phyloP scores from a whole-genome alignment of 768 basidiomycete species.

The Lentinula edodes region DNA sequence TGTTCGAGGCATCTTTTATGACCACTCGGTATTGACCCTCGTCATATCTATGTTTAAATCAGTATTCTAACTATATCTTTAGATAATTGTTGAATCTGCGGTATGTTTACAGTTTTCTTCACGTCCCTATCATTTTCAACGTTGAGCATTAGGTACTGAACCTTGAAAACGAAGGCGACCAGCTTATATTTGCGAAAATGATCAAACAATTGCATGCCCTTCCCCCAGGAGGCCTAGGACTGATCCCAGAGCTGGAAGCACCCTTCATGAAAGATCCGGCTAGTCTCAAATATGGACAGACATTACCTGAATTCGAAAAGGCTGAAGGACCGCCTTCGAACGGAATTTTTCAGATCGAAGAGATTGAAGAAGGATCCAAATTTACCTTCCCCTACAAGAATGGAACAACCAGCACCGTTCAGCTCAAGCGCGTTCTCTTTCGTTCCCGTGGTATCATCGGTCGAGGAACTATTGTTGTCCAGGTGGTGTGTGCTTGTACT shows the following conservation, averaged over 20 bases:
- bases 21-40: no score
- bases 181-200: not conserved
- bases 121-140: no score
- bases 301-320: not conserved
- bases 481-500: not conserved
- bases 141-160: not conserved
- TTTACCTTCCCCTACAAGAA: not conserved
- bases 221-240: not conserved
- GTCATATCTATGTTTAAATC: no score
- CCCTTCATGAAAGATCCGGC: not conserved
- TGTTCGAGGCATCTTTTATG: no score
- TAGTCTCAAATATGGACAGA: not conserved
- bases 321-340: not conserved
- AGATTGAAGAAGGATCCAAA: not conserved
- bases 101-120: no score
- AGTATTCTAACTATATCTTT: no score
- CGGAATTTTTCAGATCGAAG: not conserved
- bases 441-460: not conserved
- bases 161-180: not conserved
- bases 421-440: not conserved
- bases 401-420: not conserved
- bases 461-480: not conserved
- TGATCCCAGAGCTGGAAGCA: not conserved
- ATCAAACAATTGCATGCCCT: not conserved
- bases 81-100: no score